These are phyloP conservation scores for Colletotrichum falcatum DNA, from an alignment of 2,329 filamentous ascomycete species.

Conservation along the genomic window DNA sequence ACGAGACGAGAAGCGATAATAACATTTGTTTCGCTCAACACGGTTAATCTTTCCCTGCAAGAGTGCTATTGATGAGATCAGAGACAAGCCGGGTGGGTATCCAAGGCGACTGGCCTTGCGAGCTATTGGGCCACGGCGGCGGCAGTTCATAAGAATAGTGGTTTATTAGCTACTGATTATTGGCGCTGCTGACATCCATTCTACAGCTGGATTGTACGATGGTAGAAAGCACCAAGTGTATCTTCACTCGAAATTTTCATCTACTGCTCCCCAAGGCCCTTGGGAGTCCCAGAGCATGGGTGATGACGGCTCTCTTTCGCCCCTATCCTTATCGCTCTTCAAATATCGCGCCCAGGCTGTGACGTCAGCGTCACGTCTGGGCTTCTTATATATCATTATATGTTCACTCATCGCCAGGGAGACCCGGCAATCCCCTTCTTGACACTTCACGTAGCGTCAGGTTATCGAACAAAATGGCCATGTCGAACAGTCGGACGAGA, in stretches of 20 bases:
- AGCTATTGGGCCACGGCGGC: background rate
- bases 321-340: slow-evolving; percentile 7
- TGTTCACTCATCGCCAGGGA: background rate
- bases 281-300: background rate
- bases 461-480: background rate
- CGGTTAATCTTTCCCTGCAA: too few species aligned
- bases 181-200: background rate
- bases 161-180: background rate
- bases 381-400: background rate
- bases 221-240: background rate
- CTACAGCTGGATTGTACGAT: background rate
- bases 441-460: background rate
- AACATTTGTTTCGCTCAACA: background rate
- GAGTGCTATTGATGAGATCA: background rate
- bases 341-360: background rate
- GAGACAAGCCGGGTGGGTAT: background rate
- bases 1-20: slow-evolving; percentile 34
- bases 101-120: background rate
- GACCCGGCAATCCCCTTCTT: too few species aligned
- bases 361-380: slow-evolving; percentile 3
- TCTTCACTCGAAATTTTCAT: background rate
- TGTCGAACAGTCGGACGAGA: background rate
- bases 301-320: background rate
- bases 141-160: background rate
- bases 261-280: background rate